Evolutionary conservation across 768 basidiomycete genomes (phyloP), one percentile per base, ranked within the genome.

Genomic region (Auricularia auricula-judae): DNA sequence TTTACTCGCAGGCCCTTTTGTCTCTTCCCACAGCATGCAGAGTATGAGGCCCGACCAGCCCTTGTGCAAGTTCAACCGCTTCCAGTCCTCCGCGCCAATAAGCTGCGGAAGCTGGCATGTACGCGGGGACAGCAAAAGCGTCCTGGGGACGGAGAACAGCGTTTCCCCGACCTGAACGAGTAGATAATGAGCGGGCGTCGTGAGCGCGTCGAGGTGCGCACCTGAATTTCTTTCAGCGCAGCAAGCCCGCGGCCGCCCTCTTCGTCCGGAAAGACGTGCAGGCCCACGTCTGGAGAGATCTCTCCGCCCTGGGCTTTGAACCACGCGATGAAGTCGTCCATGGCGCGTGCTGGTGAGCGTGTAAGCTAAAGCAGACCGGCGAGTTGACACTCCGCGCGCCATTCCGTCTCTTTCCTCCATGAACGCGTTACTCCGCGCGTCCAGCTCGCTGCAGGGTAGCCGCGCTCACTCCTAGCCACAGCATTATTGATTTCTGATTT

Each of bases 21-120:
- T 82, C 63, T 83, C 83, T 74, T 99, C 97, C 90, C 91, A 97
- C 89, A 98, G 92, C 86, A 99, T 88, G 67, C 87, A 91, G 44
- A 98, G 78, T 65, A 99, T 98, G 56, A 98, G 76, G 3, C 89
- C 88, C 1, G 82, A 78, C 97, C 97, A 99, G 7, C 93, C 87
- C 64, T 82, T 75, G 62, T 87, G 79, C 65, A 98, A 73, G 21
- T 76, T 74, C 64, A 77, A 73, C 29, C 72, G 74, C 67, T 77
- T 83, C 94, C 94, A 98, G 36, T 80, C 81, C 11, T 80, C 78
- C 5, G 75, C 62, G 18, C 88, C 86, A 58, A 98, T 79, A 2
- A 78, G 76, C 16, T 73, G 62, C 1, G 85, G 86, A 1, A 98
- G 81, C 1, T 74, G 63, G 1, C 88, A 92, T 2, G 91, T 94